Conservation (phyloP, 257 asterid species). For the Linderniella brevidens region DNA sequence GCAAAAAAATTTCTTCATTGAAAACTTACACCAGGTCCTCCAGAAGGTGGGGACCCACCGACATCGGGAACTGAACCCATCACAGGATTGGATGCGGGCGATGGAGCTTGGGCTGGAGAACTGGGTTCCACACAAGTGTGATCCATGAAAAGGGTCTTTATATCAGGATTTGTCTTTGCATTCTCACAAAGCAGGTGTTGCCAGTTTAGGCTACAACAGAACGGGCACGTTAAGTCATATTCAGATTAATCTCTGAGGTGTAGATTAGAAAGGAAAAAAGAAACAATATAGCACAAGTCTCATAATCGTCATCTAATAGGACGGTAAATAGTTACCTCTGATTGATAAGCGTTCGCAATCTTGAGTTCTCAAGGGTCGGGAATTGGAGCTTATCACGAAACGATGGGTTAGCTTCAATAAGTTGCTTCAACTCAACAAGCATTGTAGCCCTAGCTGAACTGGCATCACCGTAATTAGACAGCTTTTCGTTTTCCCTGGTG, state of each 20-base stretch:
- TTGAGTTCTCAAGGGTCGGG: slow-evolving; percentile 28
- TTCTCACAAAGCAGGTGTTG: slow-evolving; percentile 50
- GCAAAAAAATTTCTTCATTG: not conserved
- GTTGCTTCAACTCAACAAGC: slow-evolving; percentile 31
- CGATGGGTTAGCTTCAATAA: slow-evolving; percentile 39
- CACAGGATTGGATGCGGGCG: slow-evolving; percentile 24
- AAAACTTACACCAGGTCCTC: slow-evolving; percentile 29
- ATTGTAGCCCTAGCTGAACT: slow-evolving; percentile 35
- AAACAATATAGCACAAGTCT: too few species aligned
- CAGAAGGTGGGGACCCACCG: slow-evolving; percentile 29
- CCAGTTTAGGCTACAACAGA: slow-evolving; percentile 42
- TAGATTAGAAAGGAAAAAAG: too few species aligned
- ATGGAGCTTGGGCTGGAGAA: slow-evolving; percentile 22
- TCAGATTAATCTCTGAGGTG: not conserved
- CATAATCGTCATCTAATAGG: too few species aligned
- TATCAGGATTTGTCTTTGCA: slow-evolving; percentile 44
- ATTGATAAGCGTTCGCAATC: slow-evolving; percentile 41
- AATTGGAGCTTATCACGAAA: slow-evolving; percentile 51
- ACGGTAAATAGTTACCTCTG: slow-evolving; percentile 27
- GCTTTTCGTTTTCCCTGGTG: slow-evolving; percentile 40
- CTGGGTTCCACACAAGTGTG: slow-evolving; percentile 37
- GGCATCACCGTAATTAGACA: slow-evolving; percentile 35
- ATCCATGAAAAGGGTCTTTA: slow-evolving; percentile 40
- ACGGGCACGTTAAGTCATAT: slow-evolving; percentile 1
- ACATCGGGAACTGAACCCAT: slow-evolving; percentile 22